Evolutionary conservation across 352 stramenopile genomes (phyloP).

Genomic region (Phytophthora palmivora): DNA sequence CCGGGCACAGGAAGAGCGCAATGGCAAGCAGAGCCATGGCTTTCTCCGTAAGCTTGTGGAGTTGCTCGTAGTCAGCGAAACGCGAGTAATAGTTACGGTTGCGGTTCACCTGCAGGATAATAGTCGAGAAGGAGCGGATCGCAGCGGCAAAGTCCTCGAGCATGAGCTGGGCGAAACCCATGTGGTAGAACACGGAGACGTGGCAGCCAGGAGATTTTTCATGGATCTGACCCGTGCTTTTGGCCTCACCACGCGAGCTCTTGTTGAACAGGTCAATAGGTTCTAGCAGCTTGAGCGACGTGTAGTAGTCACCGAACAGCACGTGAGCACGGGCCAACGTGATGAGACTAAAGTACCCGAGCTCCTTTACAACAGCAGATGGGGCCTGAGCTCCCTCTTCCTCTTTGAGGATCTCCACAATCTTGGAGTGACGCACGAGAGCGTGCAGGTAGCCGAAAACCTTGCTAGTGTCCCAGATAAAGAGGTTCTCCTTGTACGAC

Average conservation of each 20-base stretch:
- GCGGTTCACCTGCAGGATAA: slow-evolving; percentile 91
- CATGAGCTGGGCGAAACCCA: slow-evolving; percentile 98
- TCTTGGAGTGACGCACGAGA: slow-evolving; percentile 92
- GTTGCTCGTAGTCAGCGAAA: slow-evolving; percentile 94
- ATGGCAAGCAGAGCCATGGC: slow-evolving; percentile 95
- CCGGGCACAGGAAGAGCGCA: slow-evolving; percentile 88
- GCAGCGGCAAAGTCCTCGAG: slow-evolving; percentile 96
- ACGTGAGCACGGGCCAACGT: slow-evolving; percentile 95
- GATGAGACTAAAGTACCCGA: slow-evolving; percentile 97
- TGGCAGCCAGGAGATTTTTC: slow-evolving; percentile 93
- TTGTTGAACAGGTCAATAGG: slow-evolving; percentile 92
- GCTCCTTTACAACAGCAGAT: slow-evolving; percentile 86
- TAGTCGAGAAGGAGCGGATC: slow-evolving; percentile 89
- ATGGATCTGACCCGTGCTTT: slow-evolving; percentile 85
- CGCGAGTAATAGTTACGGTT: slow-evolving; percentile 92
- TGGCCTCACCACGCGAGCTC: slow-evolving; percentile 51
- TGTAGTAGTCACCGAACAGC: slow-evolving; percentile 97
- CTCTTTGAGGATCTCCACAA: slow-evolving; percentile 88
- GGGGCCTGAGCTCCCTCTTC: slow-evolving; percentile 48
- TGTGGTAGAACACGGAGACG: slow-evolving; percentile 97
- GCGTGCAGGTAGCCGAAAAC: slow-evolving; percentile 96
- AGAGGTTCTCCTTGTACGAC: slow-evolving; percentile 74
- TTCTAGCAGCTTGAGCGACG: slow-evolving; percentile 92
- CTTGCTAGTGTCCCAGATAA: slow-evolving; percentile 96
- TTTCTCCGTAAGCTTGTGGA: slow-evolving; percentile 96